Evolutionary conservation across 2,329 filamentous ascomycete genomes (phyloP), one percentile per base, ranked within the genome.

Genomic region (Exophiala bonariae): DNA sequence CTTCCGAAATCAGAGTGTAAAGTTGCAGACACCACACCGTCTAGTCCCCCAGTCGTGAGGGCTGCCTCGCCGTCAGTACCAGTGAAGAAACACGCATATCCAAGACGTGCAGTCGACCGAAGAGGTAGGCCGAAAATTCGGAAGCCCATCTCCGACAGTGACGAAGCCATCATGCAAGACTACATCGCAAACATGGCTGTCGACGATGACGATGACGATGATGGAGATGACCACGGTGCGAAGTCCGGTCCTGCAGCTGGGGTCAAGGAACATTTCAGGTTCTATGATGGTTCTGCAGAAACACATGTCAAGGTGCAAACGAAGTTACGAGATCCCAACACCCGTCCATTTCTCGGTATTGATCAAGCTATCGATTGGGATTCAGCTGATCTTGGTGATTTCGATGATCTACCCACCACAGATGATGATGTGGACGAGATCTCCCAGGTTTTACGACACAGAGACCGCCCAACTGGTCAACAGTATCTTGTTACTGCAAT

Each of bases 131-230:
- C 35, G 17, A 18, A 19, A 8, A 37, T 18, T n/a, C 47, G 30
- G 20, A 41, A 44, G 13, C 40, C 43, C 19, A 42, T 36, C 23
- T 50, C 47, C 6, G 66, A 64, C 2, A 72, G 77, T 6, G 76
- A 84, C 14, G 79, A 83, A 31, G 78, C 74, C 1, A 71, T 82
- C 33, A 68, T 83, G 57, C 78, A 80, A 1, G 87, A 91, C 59
- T 90, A 90, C 58, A 83, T 89, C 44, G 65, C 61, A 17, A 70
- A 71, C 38, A 63, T 71, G 42, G 59, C 59, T 6, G 17, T 59
- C 13, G 50, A 59, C n/a, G 57, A 59, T 35, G 47, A 52, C 30
- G 51, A 58, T 10, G 56, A 65, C 26, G 55, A 60, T 36, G 47
- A 58, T 10, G 49, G 49, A 28, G 43, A 44, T 30, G 35, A 51